phyloP scores from a whole-genome alignment of 306 rosid genomes.

The Arachis stenosperma region DNA sequence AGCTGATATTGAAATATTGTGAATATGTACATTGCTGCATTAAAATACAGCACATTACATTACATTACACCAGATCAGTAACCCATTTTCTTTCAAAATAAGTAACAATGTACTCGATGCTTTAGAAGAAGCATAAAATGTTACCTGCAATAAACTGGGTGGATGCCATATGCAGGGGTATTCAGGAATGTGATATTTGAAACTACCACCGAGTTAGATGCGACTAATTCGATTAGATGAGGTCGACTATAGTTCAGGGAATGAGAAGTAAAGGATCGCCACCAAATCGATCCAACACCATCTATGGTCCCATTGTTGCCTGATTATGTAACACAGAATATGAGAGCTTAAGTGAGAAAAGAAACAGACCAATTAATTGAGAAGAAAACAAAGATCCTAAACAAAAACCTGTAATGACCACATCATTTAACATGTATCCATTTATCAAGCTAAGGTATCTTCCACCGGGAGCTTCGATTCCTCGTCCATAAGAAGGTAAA shows the following conservation, averaged over 20 bases:
- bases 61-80: not conserved
- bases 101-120: not conserved
- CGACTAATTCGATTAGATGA: conserved; percentile 77
- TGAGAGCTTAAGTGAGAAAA: conserved; percentile 28
- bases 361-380: not conserved
- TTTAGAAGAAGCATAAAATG: conserved; percentile 31
- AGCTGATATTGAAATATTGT: conserved; percentile 71
- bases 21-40: conserved; percentile 82
- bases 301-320: conserved; percentile 88
- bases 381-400: too few relatives aligned
- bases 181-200: conserved; percentile 89
- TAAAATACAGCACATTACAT: conserved; percentile 25
- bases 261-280: conserved; percentile 76
- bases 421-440: conserved; percentile 79
- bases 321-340: conserved; percentile 40
- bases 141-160: conserved; percentile 96
- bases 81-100: not conserved
- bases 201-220: conserved; percentile 66
- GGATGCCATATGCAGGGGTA: conserved; percentile 88
- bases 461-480: conserved; percentile 82
- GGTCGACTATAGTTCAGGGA: conserved; percentile 89
- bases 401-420: conserved; percentile 81
- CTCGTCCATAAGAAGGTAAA: conserved; percentile 92
- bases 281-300: conserved; percentile 94
- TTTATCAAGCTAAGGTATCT: conserved; percentile 86